Evolutionary conservation across 2,329 filamentous ascomycete species (phyloP), one percentile per base, ranked within the genome.

Genomic region (Monosporascus sp.): DNA sequence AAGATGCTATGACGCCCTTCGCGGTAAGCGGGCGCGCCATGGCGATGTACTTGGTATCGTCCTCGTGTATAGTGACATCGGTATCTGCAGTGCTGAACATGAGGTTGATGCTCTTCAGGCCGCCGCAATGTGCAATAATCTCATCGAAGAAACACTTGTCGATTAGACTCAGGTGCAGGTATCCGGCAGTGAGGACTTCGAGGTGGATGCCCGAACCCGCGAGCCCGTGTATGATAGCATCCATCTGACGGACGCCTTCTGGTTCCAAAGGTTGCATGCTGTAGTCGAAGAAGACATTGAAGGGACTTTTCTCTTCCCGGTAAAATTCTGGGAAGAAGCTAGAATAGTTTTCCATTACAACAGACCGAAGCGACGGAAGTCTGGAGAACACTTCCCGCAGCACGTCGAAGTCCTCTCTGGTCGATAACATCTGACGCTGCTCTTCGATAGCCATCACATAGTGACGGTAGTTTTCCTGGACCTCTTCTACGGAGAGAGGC

Each of bases 401-500:
- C 48, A 54, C 35, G 8, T n/a, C 19, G 26, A 45, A 50, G 35
- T 56, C 54, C 27, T 49, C 38, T 22, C 37, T 26, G 5, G n/a
- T 24, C 6, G 35, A 31, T 16, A 51, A 20, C 14, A 56, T 54
- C 16, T 40, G 52, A 14, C 31, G 22, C 37, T 56, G 54, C 8
- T 52, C 35, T 2, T 44, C 14, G 17, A 52, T 37, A 9, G 27
- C 43, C 7, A 2, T 48, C 14, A 17, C 6, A 27, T 56, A 56
- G 3, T 50, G 49, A 17, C 19, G 3, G 26, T 56, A 54, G 22
- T 54, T 54, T n/a, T 54, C 52, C 35, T 19, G 16, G 9, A 54
- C 31, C n/a, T 56, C 46, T 4, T 37, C 38, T 5, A 24, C 4
- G 9, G 46, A 41, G 24, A 56, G 47, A 16, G 44, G 40, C 4